Conservation (phyloP, 257 asterid genomes). For the Solanum gandarillasii region DNA sequence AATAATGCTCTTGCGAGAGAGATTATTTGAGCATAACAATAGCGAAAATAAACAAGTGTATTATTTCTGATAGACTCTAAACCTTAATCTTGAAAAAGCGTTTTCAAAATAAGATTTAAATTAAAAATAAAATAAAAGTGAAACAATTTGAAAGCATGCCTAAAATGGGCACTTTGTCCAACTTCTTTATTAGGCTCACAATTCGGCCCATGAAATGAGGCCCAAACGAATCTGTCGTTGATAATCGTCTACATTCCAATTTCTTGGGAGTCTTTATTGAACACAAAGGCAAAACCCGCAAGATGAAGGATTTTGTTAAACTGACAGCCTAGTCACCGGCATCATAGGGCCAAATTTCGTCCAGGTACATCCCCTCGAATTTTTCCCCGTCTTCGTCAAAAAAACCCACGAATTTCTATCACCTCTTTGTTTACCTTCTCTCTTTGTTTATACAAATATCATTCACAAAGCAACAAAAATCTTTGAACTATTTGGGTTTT, state of each 20-base stretch:
- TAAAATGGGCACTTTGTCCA: not conserved
- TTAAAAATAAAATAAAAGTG: no score
- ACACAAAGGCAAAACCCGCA: not conserved
- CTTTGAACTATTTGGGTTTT: not conserved
- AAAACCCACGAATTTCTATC: constrained; percentile 10
- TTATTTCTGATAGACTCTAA: not conserved
- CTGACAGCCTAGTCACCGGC: not conserved
- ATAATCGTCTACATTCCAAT: not conserved
- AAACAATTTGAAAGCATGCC: not conserved
- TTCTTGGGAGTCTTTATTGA: not conserved
- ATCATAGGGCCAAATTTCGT: constrained; percentile 3
- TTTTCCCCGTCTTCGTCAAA: constrained; percentile 22
- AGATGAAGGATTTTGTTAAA: not conserved
- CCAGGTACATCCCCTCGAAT: constrained; percentile 19
- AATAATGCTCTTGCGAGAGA: not conserved
- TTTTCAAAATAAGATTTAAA: no score
- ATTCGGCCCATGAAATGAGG: not conserved
- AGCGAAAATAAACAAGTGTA: not conserved
- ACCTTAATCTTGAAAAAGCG: no score
- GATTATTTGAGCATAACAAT: not conserved
- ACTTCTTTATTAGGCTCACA: not conserved
- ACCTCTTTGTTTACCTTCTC: not conserved
- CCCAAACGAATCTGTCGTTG: not conserved
- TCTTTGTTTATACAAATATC: not conserved
- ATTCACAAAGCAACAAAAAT: not conserved